These are phyloP conservation scores for Epichloe scottii DNA, from an alignment of 2,329 filamentous ascomycete genomes.

Conservation along the genomic window DNA sequence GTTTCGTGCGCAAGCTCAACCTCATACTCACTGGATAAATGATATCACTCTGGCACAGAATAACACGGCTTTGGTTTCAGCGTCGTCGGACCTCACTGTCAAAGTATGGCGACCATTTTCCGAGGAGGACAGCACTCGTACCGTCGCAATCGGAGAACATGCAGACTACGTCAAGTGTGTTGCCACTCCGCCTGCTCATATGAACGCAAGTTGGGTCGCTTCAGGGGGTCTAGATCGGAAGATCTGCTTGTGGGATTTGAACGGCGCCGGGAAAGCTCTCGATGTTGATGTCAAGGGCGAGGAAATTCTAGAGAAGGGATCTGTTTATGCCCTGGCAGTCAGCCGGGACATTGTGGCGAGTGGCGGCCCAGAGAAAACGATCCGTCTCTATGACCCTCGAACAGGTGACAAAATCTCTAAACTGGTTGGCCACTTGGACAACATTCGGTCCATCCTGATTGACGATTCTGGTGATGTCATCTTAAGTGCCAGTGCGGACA, in stretches of 20 bases:
- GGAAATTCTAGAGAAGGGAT: constrained; percentile 79
- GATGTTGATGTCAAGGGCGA: constrained; percentile 78
- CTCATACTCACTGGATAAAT: constrained; percentile 94
- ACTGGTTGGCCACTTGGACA: constrained; percentile 93
- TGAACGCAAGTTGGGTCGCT: constrained; percentile 71
- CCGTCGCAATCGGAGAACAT: constrained; percentile 75
- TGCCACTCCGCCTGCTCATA: constrained; percentile 53
- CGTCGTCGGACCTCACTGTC: constrained; percentile 86
- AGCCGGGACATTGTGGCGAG: constrained; percentile 75
- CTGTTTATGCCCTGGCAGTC: constrained; percentile 79
- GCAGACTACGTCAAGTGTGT: constrained; percentile 95
- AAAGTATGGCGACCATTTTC: constrained; percentile 78
- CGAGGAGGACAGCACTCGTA: constrained; percentile 35
- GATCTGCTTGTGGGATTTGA: constrained; percentile 87
- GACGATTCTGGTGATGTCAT: constrained; percentile 83
- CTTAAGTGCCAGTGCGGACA: constrained; percentile 87
- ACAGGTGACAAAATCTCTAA: constrained; percentile 87
- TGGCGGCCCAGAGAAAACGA: constrained; percentile 86
- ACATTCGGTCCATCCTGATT: constrained; percentile 80
- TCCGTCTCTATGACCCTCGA: constrained; percentile 82
- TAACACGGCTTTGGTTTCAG: constrained; percentile 71
- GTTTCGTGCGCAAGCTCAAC: constrained; percentile 51
- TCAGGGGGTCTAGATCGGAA: constrained; percentile 89
- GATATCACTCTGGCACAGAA: constrained; percentile 72
- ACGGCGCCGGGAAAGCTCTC: constrained; percentile 71